These are phyloP conservation scores for Sambucus nigra DNA, from an alignment of 129 eudicot genomes.

Conservation along the genomic window DNA sequence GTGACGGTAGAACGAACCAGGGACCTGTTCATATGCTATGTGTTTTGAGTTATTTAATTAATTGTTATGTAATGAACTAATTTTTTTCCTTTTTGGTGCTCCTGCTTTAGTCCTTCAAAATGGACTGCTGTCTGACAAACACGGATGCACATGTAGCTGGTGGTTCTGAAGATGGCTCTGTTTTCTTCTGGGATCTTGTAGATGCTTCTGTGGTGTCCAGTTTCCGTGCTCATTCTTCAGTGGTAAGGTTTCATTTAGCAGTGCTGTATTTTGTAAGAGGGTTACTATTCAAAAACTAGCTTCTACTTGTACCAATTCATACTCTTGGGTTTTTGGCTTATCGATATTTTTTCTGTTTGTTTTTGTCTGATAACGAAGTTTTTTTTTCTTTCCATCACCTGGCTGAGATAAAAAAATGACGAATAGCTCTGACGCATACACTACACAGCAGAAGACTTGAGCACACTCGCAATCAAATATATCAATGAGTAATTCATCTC, in stretches of 20 bases:
- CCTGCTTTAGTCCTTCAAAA: constrained; percentile 67
- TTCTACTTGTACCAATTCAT: not conserved
- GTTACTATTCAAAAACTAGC: not conserved
- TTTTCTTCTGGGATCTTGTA: constrained; percentile 93
- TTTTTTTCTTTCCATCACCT: no score
- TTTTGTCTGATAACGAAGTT: no score
- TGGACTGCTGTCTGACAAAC: constrained; percentile 93
- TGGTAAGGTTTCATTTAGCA: constrained; percentile 40
- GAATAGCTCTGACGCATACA: no score
- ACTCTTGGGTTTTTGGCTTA: not conserved
- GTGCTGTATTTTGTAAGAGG: not conserved
- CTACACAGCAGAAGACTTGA: no score
- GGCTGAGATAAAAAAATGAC: no score
- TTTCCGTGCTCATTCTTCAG: constrained; percentile 87
- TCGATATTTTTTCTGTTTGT: no score
- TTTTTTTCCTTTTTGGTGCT: constrained; percentile 3
- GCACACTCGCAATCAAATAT: no score
- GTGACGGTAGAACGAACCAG: not conserved
- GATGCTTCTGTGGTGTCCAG: constrained; percentile 82
- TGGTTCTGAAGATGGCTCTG: constrained; percentile 91
- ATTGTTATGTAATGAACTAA: constrained; percentile 3
- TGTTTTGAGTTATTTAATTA: not conserved
- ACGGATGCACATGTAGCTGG: constrained; percentile 84
- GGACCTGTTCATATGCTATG: not conserved
- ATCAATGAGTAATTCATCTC: no score